Percentiles rank a stretch among this genome's conserved stretches.
These are phyloP conservation scores for Primulina eburnea DNA, from an alignment of 257 asterid genomes.

Conservation along the genomic window DNA sequence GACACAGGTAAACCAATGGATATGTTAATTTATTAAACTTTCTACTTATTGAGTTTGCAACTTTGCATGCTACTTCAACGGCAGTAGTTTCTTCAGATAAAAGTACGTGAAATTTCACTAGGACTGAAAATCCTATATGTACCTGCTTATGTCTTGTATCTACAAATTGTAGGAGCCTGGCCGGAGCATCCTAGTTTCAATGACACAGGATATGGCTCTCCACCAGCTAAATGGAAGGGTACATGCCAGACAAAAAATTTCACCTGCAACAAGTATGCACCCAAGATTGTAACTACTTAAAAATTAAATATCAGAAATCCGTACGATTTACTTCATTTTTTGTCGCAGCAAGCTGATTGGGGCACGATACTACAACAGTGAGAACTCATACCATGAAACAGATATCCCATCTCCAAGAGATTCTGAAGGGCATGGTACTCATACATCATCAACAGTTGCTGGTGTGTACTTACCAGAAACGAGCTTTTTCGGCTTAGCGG, in stretches of 20 bases:
- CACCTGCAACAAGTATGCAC: constrained; percentile 46
- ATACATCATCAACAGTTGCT: constrained; percentile 43
- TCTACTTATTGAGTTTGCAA: too few relatives aligned
- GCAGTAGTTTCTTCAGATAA: too few relatives aligned
- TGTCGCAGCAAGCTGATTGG: constrained; percentile 37
- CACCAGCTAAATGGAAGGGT: constrained; percentile 49
- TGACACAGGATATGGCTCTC: constrained; percentile 35
- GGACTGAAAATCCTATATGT: background rate
- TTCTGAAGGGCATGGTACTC: constrained; percentile 44
- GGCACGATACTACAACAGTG: constrained; percentile 31
- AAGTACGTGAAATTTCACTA: too few relatives aligned
- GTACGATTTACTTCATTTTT: background rate
- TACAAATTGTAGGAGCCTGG: constrained; percentile 30
- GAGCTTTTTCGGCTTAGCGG: constrained; percentile 37
- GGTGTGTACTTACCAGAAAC: constrained; percentile 28
- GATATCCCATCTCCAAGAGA: constrained; percentile 37
- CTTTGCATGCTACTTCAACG: too few relatives aligned
- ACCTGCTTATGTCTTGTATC: background rate
- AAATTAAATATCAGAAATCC: background rate
- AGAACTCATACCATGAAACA: background rate
- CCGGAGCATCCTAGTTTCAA: constrained; percentile 47
- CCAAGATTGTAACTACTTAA: background rate
- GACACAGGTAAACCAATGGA: constrained; percentile 33
- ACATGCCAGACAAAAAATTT: constrained; percentile 37
- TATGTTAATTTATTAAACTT: background rate